Percentiles rank a stretch among this genome's conserved stretches.
Evolutionary conservation across 106 monocot genomes (phyloP).

Genomic region (Allium fistulosum): DNA sequence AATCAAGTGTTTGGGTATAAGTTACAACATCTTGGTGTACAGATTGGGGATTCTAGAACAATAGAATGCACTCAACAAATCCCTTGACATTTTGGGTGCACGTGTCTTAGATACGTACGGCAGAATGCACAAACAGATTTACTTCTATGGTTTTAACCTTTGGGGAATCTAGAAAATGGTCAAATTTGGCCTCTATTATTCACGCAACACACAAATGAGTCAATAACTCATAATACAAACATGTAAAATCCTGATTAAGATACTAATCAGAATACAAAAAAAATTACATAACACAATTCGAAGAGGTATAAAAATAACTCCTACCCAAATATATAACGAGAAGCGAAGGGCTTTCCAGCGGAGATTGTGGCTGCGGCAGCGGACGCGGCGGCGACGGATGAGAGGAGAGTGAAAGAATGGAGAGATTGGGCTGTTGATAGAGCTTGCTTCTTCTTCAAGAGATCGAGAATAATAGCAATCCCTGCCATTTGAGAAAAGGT

Average conservation of each 20-base stretch:
- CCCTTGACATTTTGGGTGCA: too few relatives aligned
- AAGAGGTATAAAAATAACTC: not conserved
- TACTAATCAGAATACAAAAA: not conserved
- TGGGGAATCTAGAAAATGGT: too few relatives aligned
- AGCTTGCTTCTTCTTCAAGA: constrained; percentile 23
- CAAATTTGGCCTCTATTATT: too few relatives aligned
- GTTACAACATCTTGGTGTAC: too few relatives aligned
- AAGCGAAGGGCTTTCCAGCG: constrained; percentile 28
- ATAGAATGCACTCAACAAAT: too few relatives aligned
- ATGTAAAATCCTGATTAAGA: not conserved
- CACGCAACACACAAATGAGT: too few relatives aligned
- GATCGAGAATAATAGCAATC: constrained; percentile 36
- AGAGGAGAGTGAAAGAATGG: constrained; percentile 32
- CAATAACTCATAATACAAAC: too few relatives aligned
- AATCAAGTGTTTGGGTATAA: too few relatives aligned
- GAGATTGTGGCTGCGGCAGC: constrained; percentile 33
- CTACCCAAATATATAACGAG: constrained; percentile 38
- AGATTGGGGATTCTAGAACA: too few relatives aligned
- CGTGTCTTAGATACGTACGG: too few relatives aligned
- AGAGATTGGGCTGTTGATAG: constrained; percentile 17
- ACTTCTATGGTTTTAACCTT: too few relatives aligned
- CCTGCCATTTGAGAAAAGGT: constrained; percentile 20
- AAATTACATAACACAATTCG: not conserved
- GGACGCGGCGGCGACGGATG: constrained; percentile 33
- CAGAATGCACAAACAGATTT: too few relatives aligned